Evolutionary conservation across 2,329 filamentous ascomycete species (phyloP), one percentile per base, ranked within the genome.

Genomic region (Trichothecium roseum): DNA sequence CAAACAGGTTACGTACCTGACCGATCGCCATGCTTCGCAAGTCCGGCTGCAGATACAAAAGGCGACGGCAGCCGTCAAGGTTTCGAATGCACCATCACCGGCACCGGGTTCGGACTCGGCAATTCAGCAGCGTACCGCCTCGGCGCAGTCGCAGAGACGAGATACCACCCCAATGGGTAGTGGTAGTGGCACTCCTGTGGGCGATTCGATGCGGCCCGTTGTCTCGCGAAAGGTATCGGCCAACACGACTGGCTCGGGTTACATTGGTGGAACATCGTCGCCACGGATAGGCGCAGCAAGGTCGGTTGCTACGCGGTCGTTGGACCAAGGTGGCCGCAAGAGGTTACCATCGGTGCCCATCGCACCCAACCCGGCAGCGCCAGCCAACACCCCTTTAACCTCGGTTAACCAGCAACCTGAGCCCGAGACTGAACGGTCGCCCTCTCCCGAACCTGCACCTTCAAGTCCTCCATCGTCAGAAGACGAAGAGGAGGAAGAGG

Each of bases 1-100:
- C 13, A 85, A 94, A 54, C 87, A 98, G 59, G 87, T 87, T 43
- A 87, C 86, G 56, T 94, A 87, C 74, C 74, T 96, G 5, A 94
- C 91, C 52, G 88, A 96, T 54, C 73, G 84, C 35, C 86, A 96
- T 61, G 74, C 93, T 18, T 84, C 84, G 1, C 86, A 95, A 54
- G 84, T 96, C 32, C 78, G 85, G 45, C 87, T 84, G 15, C 87
- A 95, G 60, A 86, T 96, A 66, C 78, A 84, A 42, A 91, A 81
- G 52, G 76, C 80, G 30, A 76, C 72, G 3, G 70, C 69, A 6
- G 67, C 69, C 3, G 68, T 66, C 16, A 68, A 70, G 35, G 70
- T 70, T 38, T 75, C 75, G 4, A 59, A 66, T 14, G 67, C 69
- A 2, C 68, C 72, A 2, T 77, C 77, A 2, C 74, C 78, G 3